Evolutionary conservation across 331 rosid species (phyloP).

Genomic region (Quercus tomentella): DNA sequence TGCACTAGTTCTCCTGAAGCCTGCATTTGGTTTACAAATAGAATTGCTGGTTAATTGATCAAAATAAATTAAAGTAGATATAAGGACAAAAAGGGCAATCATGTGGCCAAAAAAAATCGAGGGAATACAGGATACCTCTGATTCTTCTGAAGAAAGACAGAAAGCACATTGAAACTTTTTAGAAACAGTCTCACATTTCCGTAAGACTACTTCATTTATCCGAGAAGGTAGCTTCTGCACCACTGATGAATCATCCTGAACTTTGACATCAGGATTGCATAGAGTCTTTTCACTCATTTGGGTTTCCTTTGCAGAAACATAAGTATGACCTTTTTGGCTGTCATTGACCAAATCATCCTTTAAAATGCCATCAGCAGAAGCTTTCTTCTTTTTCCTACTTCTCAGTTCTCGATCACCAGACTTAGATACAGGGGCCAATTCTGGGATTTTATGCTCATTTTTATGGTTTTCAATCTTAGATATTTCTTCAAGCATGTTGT

Average conservation of each 20-base stretch:
- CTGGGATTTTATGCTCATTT: slow-evolving; percentile 20
- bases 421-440: slow-evolving; percentile 18
- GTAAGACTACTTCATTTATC: slow-evolving; percentile 25
- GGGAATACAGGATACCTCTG: slow-evolving; percentile 54
- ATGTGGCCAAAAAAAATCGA: background rate
- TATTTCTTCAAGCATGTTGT: slow-evolving; percentile 21
- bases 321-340: slow-evolving; percentile 15
- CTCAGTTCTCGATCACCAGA: slow-evolving; percentile 19
- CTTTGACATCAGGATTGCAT: slow-evolving; percentile 11
- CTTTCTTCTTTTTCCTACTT: slow-evolving; percentile 34
- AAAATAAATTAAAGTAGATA: background rate
- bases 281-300: slow-evolving; percentile 17
- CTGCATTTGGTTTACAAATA: slow-evolving; percentile 34
- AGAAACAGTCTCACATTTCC: slow-evolving; percentile 43
- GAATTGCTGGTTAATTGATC: background rate
- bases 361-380: slow-evolving; percentile 25
- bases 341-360: background rate
- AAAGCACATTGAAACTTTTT: slow-evolving; percentile 55
- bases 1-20: slow-evolving; percentile 70
- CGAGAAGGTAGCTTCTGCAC: slow-evolving; percentile 27
- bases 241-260: slow-evolving; percentile 25
- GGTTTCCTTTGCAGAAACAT: slow-evolving; percentile 11
- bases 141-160: slow-evolving; percentile 75
- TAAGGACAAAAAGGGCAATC: background rate
- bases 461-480: slow-evolving; percentile 25